Base-by-base conservation (phyloP, 2,329 filamentous ascomycete genomes). In the Stenocarpella maydis region DNA sequence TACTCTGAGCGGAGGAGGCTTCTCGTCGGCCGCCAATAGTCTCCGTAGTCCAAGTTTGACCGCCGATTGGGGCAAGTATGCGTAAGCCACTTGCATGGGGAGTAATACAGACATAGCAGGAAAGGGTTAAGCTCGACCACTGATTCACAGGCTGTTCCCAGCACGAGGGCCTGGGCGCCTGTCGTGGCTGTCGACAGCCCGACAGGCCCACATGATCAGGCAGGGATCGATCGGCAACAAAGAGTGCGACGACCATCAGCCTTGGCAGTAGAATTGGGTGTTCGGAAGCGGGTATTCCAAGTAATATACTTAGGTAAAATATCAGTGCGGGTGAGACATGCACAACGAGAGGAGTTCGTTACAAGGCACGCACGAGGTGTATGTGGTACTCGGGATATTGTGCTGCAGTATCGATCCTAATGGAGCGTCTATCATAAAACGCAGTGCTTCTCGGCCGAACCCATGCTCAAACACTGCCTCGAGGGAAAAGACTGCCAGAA, bases 171-270 rank as follows among this genome's bases (percentile, higher is more conserved):
- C 28, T 63, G 58, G 58, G 58, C 41, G n/a, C 43, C 58, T 63
- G 43, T 37, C 4, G 28, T n/a, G n/a, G n/a, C n/a, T n/a, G n/a
- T 49, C 26, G 28, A 24, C 19, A 34, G 28, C n/a, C 14, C 34
- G 58, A n/a, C n/a, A n/a, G n/a, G n/a, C n/a, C n/a, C n/a, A n/a
- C 26, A 49, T 37, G 58, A 49, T 63, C 58, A 49, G 28, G 58
- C 58, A 43, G 58, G 58, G n/a, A 21, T 17, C 26, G 54, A n/a
- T 37, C 43, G 58, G 28, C 43, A 49, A 49, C 12, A 37, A 14
- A 24, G 17, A 17, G n/a, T 47, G 55, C 2, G 21, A n/a, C 39
- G 17, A 47, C 14, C 14, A 14, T 47, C 58, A 47, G 41, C 58
- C 34, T 24, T 21, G 26, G 41, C 58, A 47, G 9, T 34, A 1